Base-by-base conservation (phyloP, 2,329 filamentous ascomycete genomes). In the Fusarium begoniae region DNA sequence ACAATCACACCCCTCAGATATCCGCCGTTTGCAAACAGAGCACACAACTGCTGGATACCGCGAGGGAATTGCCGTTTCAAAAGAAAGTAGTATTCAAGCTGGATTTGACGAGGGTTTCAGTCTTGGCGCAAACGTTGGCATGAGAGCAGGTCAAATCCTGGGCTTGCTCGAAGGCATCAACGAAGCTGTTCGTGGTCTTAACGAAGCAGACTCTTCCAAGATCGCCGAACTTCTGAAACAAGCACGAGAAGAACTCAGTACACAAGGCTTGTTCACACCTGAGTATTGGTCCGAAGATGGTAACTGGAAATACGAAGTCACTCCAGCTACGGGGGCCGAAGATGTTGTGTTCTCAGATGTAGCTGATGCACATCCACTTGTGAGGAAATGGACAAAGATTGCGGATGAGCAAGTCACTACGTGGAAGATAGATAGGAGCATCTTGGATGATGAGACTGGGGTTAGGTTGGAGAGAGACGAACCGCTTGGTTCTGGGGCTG, bases 91-190 rank as follows among this genome's bases (percentile, higher is more conserved):
- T 77, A 90, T 98, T 32, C 96, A 99, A 83, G 87, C 87, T 20
- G 96, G 96, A 1, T 98, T 99, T 79, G 96, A 99, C 80, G 94
- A 96, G 73, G 96, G 96, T 0, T 98, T 95, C 81, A 87, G 90
- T 20, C 86, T 98, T 1, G 96, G 96, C 18, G 95, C 94, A 2
- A 91, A 92, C 58, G 84, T 98, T 37, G 96, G 96, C 0, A 81
- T 93, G 73, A 87, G 88, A 35, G 92, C 91, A 1, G 96, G 96
- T 0, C 90, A 90, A 74, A 84, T 97, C 18, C 81, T 97, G 8
- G 96, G 96, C 0, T 84, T 94, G 8, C 79, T 98, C 11, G 94
- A 97, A 78, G 94, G 93, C 0, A 83, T 98, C 26, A 82, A 85
- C 2, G 83, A 84, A 20, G 89, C 90, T 15, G 73, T 88, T 72